Conservation (phyloP, 345 rosid genomes). For the Cardiospermum halicacabum region DNA sequence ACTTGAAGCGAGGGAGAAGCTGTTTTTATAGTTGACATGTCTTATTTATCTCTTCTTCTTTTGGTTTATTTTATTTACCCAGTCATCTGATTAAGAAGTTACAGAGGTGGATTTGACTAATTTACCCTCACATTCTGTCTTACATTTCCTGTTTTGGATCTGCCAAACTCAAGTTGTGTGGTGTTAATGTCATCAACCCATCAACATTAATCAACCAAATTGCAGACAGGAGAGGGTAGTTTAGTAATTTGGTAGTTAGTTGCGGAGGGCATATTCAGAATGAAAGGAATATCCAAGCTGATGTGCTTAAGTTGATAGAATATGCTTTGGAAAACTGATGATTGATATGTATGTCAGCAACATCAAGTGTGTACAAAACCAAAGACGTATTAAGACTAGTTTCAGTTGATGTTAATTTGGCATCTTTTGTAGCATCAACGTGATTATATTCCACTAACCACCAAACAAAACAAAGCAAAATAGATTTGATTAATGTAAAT, state of each 20-base stretch:
- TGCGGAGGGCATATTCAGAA: conserved; percentile 22
- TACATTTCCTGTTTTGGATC: background rate
- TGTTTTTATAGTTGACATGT: conserved; percentile 4
- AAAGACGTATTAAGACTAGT: background rate
- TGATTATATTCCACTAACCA: background rate
- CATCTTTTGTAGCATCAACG: background rate
- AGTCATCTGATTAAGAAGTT: too few species aligned
- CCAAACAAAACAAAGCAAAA: background rate
- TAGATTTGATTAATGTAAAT: too few species aligned
- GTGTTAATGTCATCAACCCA: too few species aligned
- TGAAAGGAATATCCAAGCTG: conserved; percentile 33
- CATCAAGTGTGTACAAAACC: background rate
- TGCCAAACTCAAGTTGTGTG: too few species aligned
- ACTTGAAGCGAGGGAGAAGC: background rate
- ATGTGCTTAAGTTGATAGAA: conserved; percentile 23
- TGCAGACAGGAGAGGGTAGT: conserved; percentile 13
- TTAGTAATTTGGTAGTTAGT: background rate
- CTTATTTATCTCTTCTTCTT: background rate
- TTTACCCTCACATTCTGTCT: background rate
- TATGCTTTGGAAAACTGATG: conserved; percentile 27
- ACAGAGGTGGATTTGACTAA: background rate
- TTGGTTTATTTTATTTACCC: too few species aligned
- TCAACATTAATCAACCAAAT: too few species aligned
- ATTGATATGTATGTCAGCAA: conserved; percentile 8
- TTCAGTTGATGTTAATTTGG: background rate